These are phyloP conservation scores for Podospora sp. DNA, from an alignment of 495 filamentous ascomycete genomes.

Conservation along the genomic window DNA sequence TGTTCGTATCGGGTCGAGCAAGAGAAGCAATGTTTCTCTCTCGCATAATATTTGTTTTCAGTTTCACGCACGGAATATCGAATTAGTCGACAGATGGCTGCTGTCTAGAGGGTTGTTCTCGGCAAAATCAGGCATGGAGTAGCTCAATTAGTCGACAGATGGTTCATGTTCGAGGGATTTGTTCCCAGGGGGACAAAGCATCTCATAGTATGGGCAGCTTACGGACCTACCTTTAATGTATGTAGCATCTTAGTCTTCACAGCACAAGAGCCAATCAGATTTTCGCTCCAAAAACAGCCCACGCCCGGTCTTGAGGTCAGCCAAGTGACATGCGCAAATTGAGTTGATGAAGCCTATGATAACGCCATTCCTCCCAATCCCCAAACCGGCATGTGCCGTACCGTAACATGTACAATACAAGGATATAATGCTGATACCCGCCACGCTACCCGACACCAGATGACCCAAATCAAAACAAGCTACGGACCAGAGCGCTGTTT, in stretches of 20 bases:
- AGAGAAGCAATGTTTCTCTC: conserved; percentile 19
- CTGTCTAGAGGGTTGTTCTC: neutral
- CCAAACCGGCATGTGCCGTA: neutral
- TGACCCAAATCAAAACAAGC: neutral
- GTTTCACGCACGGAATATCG: conserved; percentile 20
- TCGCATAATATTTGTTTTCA: conserved; percentile 22
- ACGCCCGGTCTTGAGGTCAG: neutral
- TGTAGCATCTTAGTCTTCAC: conserved; percentile 30
- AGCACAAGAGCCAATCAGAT: conserved; percentile 16
- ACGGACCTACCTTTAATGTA: conserved; percentile 26
- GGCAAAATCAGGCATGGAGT: conserved; percentile 14
- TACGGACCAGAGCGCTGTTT: neutral
- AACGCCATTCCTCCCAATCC: neutral
- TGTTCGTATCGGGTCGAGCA: neutral
- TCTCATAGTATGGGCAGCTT: conserved; percentile 30
- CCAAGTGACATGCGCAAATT: neutral
- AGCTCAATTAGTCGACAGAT: conserved; percentile 13
- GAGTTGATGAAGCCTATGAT: neutral
- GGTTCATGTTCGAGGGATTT: conserved; percentile 4
- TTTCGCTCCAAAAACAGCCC: neutral
- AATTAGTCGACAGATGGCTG: conserved; percentile 14
- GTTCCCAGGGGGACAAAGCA: conserved; percentile 10
- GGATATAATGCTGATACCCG: neutral
- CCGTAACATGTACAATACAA: neutral
- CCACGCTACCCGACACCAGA: neutral